A percentile compares a stretch with the other conserved stretches of the same genome.
Evolutionary conservation across 2,329 filamentous ascomycete genomes (phyloP).

Genomic region (Nemania sp.): DNA sequence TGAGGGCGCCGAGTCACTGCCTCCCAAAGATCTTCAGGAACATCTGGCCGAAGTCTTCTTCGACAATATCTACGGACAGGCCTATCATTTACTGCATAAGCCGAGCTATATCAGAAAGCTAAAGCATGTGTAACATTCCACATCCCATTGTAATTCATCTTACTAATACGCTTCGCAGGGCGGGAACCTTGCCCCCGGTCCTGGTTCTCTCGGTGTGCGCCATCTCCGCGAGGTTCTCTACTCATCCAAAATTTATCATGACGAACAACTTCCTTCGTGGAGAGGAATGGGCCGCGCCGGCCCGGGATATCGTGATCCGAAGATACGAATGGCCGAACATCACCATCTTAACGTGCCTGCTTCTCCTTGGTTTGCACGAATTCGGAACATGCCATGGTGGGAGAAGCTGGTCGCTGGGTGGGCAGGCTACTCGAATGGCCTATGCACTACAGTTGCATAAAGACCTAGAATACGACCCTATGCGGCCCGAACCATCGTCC

Average conservation of each 20-base stretch:
- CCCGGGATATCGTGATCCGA: slow-evolving; percentile 83
- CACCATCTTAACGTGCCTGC: slow-evolving; percentile 87
- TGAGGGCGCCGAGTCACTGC: slow-evolving; percentile 82
- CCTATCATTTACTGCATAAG: slow-evolving; percentile 93
- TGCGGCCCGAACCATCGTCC: slow-evolving; percentile 63
- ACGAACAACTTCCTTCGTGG: slow-evolving; percentile 84
- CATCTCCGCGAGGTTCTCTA: slow-evolving; percentile 92
- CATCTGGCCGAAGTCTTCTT: slow-evolving; percentile 95
- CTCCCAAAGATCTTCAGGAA: slow-evolving; percentile 85
- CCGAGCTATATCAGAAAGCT: slow-evolving; percentile 94
- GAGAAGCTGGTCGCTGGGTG: slow-evolving; percentile 92
- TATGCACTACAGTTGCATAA: slow-evolving; percentile 93
- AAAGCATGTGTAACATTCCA: slow-evolving; percentile 53
- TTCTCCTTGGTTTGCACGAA: slow-evolving; percentile 89
- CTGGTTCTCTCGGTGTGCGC: slow-evolving; percentile 93
- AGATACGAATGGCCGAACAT: slow-evolving; percentile 96
- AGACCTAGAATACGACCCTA: slow-evolving; percentile 82
- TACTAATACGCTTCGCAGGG: slow-evolving; percentile 50
- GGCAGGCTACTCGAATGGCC: slow-evolving; percentile 95
- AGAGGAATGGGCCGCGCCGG: slow-evolving; percentile 86
- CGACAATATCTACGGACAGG: slow-evolving; percentile 92
- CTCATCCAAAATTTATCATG: slow-evolving; percentile 77
- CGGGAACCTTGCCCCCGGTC: slow-evolving; percentile 83
- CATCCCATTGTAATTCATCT: slow-evolving; percentile 25
- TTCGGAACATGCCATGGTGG: slow-evolving; percentile 97